Percentiles rank a stretch among this genome's conserved stretches.
These are phyloP conservation scores for Mycena floridula DNA, from an alignment of 768 basidiomycete genomes.

Conservation along the genomic window DNA sequence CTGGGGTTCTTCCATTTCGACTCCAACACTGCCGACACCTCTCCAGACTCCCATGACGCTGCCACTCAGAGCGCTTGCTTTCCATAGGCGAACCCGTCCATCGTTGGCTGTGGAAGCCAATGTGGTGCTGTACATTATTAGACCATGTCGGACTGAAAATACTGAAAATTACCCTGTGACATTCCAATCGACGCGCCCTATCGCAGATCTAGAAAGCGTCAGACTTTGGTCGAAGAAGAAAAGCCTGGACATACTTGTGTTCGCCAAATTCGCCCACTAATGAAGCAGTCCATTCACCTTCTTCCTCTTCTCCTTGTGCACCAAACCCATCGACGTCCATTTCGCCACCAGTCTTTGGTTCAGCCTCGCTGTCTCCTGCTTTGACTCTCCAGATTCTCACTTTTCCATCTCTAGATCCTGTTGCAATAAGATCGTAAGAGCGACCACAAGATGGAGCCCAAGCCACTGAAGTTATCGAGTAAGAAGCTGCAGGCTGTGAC, in stretches of 20 bases:
- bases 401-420: slow-evolving; percentile 80
- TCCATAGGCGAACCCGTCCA: slow-evolving; percentile 79
- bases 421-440: slow-evolving; percentile 91
- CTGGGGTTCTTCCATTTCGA: no score
- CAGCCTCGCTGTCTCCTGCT: slow-evolving; percentile 33
- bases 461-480: slow-evolving; percentile 74
- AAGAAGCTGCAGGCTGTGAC: slow-evolving; percentile 27
- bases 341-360: slow-evolving; percentile 14
- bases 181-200: slow-evolving; percentile 93
- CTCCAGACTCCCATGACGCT: not conserved
- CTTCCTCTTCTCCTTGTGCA: slow-evolving; percentile 20
- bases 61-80: no score
- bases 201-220: slow-evolving; percentile 44
- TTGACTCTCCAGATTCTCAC: slow-evolving; percentile 87
- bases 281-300: slow-evolving; percentile 62
- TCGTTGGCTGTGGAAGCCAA: slow-evolving; percentile 82
- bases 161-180: slow-evolving; percentile 59
- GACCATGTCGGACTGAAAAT: not conserved
- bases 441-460: slow-evolving; percentile 96
- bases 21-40: not conserved
- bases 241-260: slow-evolving; percentile 49
- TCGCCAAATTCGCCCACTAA: slow-evolving; percentile 85
- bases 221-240: not conserved
- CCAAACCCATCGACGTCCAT: slow-evolving; percentile 2
- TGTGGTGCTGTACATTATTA: slow-evolving; percentile 49